Evolutionary conservation across 2,329 filamentous ascomycete genomes (phyloP), one percentile per base, ranked within the genome.

Genomic region (Neonectria coccinea): DNA sequence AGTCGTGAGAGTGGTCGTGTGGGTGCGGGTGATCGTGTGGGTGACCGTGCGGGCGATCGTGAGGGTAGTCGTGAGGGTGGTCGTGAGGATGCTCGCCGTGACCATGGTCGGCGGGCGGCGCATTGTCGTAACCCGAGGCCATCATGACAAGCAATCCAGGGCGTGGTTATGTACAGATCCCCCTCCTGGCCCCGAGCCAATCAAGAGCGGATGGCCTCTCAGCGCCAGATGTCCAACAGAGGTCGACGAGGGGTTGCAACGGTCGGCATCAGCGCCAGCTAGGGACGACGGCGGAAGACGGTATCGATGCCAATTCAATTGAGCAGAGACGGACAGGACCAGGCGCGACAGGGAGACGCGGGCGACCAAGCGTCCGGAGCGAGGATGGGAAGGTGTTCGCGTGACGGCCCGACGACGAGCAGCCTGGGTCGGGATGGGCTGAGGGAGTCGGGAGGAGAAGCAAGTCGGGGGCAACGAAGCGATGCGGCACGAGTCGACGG

Each of bases 91-190:
- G 67, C 59, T 77, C 76, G 61, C 74, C 77, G 55, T 76, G 78
- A 66, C 73, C 70, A 69, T 76, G 77, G 67, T 82, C 81, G 74
- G 71, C 74, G 65, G 78, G 77, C 70, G 77, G 74, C 70, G 77
- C 77, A 72, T 79, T 78, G 70, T 82, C 81, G 75, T 84, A 82
- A 68, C 83, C 82, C 69, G 83, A 82, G 70, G 81, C 82, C 80
- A 85, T 83, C 60, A 69, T 74, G 72, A 68, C 66, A 67, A 73
- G 67, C 62, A 68, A 70, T 70, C 70, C 70, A 71, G 63, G 56
- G 69, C 62, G 63, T 68, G 60, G 59, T 64, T 68, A 66, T 67
- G 50, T 65, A 68, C 68, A 68, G 56, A 65, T 67, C 68, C 66
- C 67, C 70, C 68, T 72, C 72, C 74, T 70, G 66, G 71, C 65